Conservation (phyloP, 805 yeast genomes). For the Pachysolen tannophilus region DNA sequence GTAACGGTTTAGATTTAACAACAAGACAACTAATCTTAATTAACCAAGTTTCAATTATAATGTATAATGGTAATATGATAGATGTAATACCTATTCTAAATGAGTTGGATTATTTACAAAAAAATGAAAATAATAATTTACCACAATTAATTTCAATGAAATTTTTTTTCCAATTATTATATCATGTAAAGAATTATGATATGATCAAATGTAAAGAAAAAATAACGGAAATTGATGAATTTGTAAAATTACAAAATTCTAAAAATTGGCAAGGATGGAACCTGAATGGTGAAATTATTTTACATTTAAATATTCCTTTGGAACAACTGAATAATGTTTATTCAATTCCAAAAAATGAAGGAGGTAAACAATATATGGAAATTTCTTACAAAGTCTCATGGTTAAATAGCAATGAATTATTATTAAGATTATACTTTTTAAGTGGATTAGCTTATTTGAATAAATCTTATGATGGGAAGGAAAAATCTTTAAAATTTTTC, state of each 20-base stretch:
- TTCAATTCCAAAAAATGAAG: no score
- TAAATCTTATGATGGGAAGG: slow-evolving; percentile 26
- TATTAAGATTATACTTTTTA: slow-evolving; percentile 30
- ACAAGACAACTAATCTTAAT: slow-evolving; percentile 20
- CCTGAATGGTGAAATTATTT: slow-evolving; percentile 20
- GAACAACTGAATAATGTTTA: background rate
- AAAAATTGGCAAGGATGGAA: slow-evolving; percentile 21
- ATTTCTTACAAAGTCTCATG: slow-evolving; percentile 26
- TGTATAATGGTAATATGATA: slow-evolving; percentile 22
- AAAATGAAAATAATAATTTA: background rate
- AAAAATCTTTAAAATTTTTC: slow-evolving; percentile 28
- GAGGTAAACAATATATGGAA: background rate
- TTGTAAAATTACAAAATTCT: slow-evolving; percentile 17
- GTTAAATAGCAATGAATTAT: slow-evolving; percentile 35
- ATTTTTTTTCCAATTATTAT: slow-evolving; percentile 18
- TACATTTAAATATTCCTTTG: slow-evolving; percentile 3
- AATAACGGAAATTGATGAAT: slow-evolving; percentile 18
- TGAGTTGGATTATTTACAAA: slow-evolving; percentile 12
- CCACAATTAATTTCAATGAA: slow-evolving; percentile 29
- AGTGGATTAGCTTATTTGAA: slow-evolving; percentile 31
- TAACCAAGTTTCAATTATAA: slow-evolving; percentile 21
- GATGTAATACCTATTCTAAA: slow-evolving; percentile 14
- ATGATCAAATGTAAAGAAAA: slow-evolving; percentile 15
- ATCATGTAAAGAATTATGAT: slow-evolving; percentile 22
- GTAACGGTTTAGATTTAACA: slow-evolving; percentile 6